Conservation (phyloP, 257 asterid genomes). For the Forsythia suspensa region DNA sequence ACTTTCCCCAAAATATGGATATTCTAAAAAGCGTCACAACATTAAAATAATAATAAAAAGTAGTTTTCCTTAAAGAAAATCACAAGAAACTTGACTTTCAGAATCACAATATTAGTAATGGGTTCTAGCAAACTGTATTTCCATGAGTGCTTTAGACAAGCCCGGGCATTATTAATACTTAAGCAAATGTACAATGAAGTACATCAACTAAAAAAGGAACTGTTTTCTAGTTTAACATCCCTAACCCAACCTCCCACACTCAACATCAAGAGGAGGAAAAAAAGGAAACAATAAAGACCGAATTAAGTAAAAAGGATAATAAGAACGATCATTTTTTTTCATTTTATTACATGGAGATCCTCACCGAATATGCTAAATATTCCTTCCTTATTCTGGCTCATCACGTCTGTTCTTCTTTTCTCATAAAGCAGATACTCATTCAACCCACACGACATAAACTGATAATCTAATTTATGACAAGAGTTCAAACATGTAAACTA, state of each 20-base stretch:
- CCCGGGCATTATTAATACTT: not conserved
- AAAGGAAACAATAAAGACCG: not conserved
- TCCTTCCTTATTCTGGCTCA: slow-evolving; percentile 96
- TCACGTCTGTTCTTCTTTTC: slow-evolving; percentile 56
- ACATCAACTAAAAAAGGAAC: not conserved
- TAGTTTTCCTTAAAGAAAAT: not conserved
- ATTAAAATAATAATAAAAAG: not conserved
- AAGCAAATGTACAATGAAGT: not conserved
- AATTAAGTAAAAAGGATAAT: not conserved
- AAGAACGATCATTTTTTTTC: not conserved
- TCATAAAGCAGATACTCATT: slow-evolving; percentile 70
- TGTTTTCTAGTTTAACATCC: not conserved
- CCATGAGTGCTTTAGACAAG: not conserved
- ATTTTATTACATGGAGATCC: slow-evolving; percentile 29
- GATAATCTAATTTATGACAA: slow-evolving; percentile 56
- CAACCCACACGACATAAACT: slow-evolving; percentile 63
- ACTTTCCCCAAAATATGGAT: not conserved
- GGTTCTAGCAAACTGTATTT: not conserved
- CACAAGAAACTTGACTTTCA: not conserved
- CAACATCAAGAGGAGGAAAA: not conserved
- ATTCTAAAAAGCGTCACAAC: not conserved
- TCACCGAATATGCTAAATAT: slow-evolving; percentile 87
- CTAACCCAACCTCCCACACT: not conserved
- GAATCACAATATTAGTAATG: not conserved
- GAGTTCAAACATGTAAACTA: slow-evolving; percentile 26